Base-by-base conservation (phyloP, 805 yeast species). In the Yamadazyma nakazawae region DNA sequence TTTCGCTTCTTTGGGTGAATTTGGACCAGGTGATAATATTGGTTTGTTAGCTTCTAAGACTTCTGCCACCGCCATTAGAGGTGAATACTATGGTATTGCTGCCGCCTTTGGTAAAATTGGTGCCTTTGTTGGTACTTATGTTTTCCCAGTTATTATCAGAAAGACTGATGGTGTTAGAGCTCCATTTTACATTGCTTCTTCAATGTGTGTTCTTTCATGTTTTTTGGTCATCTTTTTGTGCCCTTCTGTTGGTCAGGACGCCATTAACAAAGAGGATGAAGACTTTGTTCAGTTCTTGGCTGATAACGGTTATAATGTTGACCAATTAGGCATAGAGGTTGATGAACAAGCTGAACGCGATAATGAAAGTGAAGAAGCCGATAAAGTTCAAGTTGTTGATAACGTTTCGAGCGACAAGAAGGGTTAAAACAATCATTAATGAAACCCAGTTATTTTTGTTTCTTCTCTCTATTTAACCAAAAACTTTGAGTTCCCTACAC, bases 51-150 rank as follows among this genome's bases (percentile, higher is more conserved):
- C 96, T 17, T 79, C 96, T 36, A 90, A 90, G 68, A 85, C 96
- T 6, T 78, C 84, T 40, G 85, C 96, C 38, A 84, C 96, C 9
- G 83, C 96, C 18, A 78, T 90, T 47, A 83, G 97, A 71, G 97
- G 97, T 48, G 86, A 86, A 58, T 88, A 85, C 68, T 91, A 91
- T 62, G 94, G 94, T 58, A 75, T 89, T 56, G 92, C 95, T 37
- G 96, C 97, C 47, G 96, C 96, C 21, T 57, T 83, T 45, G 97
- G 96, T 60, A 91, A 91, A 66, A 72, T 88, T 49, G 97, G 97
- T 62, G 97, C 96, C 1, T 90, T 91, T 61, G 86, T 84, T 26
- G 97, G 97, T 46, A 84, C 94, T 39, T 89, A 84, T 60, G 84
- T 85, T 28, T 92, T 92, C 79, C 96, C 97, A 37, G 78, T 81